Evolutionary conservation across 2,329 filamentous ascomycete species (phyloP).

Genomic region (Beauveria bassiana): DNA sequence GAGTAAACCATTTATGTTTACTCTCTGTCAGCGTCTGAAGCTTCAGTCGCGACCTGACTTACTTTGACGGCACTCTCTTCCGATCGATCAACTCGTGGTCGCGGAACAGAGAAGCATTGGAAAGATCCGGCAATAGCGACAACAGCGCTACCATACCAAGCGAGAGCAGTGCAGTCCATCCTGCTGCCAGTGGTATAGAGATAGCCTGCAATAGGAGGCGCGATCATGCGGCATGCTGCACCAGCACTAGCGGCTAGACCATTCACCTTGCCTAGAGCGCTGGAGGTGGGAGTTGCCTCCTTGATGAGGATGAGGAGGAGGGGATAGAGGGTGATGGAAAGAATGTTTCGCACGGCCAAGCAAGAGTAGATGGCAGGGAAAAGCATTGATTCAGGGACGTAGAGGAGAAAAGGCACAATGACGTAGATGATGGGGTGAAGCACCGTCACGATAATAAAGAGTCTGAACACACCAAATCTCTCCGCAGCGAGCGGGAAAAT

Average conservation of each 20-base stretch:
- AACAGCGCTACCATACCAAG: conserved; percentile 55
- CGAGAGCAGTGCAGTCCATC: conserved; percentile 51
- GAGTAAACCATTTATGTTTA: background rate
- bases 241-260: conserved; percentile 58
- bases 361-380: conserved; percentile 52
- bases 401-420: conserved; percentile 50
- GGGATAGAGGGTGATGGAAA: conserved; percentile 58
- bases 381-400: conserved; percentile 43
- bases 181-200: conserved; percentile 53
- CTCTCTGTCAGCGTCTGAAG: conserved; percentile 15
- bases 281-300: conserved; percentile 50
- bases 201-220: conserved; percentile 56
- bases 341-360: conserved; percentile 49
- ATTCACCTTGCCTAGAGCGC: conserved; percentile 56
- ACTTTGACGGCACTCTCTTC: conserved; percentile 22
- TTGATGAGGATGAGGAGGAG: conserved; percentile 61
- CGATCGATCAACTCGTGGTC: conserved; percentile 20
- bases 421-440: conserved; percentile 56
- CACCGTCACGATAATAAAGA: conserved; percentile 50
- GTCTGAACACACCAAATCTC: conserved; percentile 49
- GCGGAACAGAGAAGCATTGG: conserved; percentile 51
- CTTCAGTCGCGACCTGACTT: conserved; percentile 22
- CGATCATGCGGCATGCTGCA: conserved; percentile 59
- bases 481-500: conserved; percentile 54
- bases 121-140: conserved; percentile 49